These are phyloP conservation scores for Phlebiopsis gigantea DNA, from an alignment of 768 basidiomycete genomes.

Conservation along the genomic window DNA sequence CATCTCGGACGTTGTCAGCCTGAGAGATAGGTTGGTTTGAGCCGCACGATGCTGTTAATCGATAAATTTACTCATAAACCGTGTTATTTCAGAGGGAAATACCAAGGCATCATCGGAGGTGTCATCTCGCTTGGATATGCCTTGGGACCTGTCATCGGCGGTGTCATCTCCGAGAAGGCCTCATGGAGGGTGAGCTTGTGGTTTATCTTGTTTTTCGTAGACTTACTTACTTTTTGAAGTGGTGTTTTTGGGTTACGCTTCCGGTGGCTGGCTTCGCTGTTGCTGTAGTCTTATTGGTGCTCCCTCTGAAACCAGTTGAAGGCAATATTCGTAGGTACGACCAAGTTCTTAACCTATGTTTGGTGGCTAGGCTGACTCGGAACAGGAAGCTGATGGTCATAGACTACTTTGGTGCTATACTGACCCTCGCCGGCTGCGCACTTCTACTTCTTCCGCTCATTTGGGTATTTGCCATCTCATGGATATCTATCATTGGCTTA, in stretches of 20 bases:
- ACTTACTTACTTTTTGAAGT: slow-evolving; percentile 31
- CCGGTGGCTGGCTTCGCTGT: slow-evolving; percentile 53
- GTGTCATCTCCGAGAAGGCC: slow-evolving; percentile 54
- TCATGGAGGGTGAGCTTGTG: slow-evolving; percentile 50
- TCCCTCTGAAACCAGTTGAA: slow-evolving; percentile 65
- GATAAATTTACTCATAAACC: background rate
- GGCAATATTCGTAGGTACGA: slow-evolving; percentile 50
- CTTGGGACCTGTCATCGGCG: slow-evolving; percentile 65
- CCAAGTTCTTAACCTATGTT: background rate
- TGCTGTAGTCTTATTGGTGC: slow-evolving; percentile 50
- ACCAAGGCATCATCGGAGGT: slow-evolving; percentile 68
- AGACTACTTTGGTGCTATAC: slow-evolving; percentile 55
- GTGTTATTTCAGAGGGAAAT: slow-evolving; percentile 52
- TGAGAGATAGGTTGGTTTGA: slow-evolving; percentile 54
- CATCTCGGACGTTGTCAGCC: slow-evolving; percentile 65
- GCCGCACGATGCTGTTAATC: no score
- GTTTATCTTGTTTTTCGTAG: background rate
- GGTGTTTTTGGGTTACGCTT: slow-evolving; percentile 74
- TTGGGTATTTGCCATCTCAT: slow-evolving; percentile 41
- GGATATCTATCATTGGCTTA: background rate
- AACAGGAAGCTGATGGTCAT: slow-evolving; percentile 56
- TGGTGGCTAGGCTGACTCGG: background rate
- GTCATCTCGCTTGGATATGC: slow-evolving; percentile 58
- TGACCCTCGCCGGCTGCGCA: slow-evolving; percentile 57
- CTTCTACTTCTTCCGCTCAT: slow-evolving; percentile 66